These are phyloP conservation scores for Blastobotrys proliferans DNA, from an alignment of 1,139 yeast species.

Conservation along the genomic window DNA sequence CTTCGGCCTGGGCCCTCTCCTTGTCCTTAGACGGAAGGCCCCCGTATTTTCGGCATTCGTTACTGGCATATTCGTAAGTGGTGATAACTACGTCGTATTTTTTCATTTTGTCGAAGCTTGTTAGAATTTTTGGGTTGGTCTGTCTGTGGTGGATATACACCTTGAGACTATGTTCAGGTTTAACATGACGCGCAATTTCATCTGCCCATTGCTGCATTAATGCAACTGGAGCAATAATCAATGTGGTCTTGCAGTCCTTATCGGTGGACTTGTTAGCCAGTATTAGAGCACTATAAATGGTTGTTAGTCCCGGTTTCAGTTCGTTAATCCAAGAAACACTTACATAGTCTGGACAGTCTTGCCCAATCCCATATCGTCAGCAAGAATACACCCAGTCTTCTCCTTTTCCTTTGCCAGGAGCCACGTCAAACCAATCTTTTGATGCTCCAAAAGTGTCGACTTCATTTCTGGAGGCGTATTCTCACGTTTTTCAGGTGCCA, in stretches of 20 bases:
- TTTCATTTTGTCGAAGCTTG: conserved; percentile 45
- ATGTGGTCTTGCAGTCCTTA: conserved; percentile 47
- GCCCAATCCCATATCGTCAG: conserved; percentile 95
- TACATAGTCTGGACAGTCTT: conserved; percentile 78
- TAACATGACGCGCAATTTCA: conserved; percentile 63
- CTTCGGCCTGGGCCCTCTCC: conserved; percentile 18
- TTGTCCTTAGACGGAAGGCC: conserved; percentile 13
- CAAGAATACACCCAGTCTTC: conserved; percentile 69
- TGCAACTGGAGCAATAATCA: conserved; percentile 83
- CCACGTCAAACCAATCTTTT: conserved; percentile 83
- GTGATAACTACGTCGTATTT: conserved; percentile 71
- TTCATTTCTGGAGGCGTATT: conserved; percentile 68
- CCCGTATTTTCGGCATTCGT: conserved; percentile 31
- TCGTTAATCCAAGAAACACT: conserved; percentile 1
- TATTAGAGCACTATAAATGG: conserved; percentile 44
- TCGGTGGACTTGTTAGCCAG: conserved; percentile 52
- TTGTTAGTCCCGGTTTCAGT: conserved; percentile 1
- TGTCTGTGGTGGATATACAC: conserved; percentile 64
- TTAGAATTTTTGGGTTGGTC: conserved; percentile 26
- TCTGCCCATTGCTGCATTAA: conserved; percentile 79
- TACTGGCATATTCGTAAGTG: conserved; percentile 68
- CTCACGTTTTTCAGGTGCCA: conserved; percentile 45
- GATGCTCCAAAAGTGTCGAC: conserved; percentile 73
- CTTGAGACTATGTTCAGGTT: conserved; percentile 43
- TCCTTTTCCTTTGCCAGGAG: conserved; percentile 58